phyloP scores from a whole-genome alignment of 140 eudicot species.

The Ambrosia hybrid region DNA sequence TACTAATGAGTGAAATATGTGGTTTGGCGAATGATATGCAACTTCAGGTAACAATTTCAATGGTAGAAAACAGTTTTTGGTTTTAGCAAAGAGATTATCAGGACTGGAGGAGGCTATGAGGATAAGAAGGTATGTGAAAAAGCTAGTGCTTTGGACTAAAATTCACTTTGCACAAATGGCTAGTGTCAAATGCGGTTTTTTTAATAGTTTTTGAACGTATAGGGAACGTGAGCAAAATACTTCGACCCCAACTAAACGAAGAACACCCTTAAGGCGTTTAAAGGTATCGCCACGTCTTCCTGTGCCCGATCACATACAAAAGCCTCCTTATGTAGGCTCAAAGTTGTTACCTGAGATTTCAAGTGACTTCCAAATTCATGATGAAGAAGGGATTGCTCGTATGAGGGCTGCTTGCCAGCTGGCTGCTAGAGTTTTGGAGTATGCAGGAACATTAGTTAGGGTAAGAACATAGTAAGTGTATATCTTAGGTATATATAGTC shows the following conservation, averaged over 20 bases:
- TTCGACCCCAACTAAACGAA: conserved; percentile 42
- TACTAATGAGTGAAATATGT: conserved; percentile 12
- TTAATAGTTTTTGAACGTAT: conserved; percentile 12
- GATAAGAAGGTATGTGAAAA: conserved; percentile 60
- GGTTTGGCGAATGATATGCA: conserved; percentile 21
- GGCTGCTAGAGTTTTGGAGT: conserved; percentile 87
- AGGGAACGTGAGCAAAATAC: conserved; percentile 71
- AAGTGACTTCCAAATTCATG: conserved; percentile 71
- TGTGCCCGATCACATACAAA: conserved; percentile 90
- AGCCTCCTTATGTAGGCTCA: conserved; percentile 84
- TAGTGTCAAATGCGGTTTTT: background rate
- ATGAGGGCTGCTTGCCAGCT: conserved; percentile 97
- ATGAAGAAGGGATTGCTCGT: conserved; percentile 77
- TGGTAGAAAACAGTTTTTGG: conserved; percentile 41
- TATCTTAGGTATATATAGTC: no score
- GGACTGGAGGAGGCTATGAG: conserved; percentile 90
- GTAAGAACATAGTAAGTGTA: conserved; percentile 54
- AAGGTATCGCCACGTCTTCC: conserved; percentile 85
- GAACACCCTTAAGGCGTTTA: conserved; percentile 83
- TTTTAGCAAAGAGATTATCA: conserved; percentile 60
- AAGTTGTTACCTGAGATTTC: conserved; percentile 73
- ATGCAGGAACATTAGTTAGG: conserved; percentile 92
- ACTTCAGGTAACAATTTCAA: conserved; percentile 29
- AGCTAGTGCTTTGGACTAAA: background rate
- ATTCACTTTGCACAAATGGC: background rate